phyloP scores from a whole-genome alignment of 768 basidiomycete genomes.

The Daedaleopsis nitida region DNA sequence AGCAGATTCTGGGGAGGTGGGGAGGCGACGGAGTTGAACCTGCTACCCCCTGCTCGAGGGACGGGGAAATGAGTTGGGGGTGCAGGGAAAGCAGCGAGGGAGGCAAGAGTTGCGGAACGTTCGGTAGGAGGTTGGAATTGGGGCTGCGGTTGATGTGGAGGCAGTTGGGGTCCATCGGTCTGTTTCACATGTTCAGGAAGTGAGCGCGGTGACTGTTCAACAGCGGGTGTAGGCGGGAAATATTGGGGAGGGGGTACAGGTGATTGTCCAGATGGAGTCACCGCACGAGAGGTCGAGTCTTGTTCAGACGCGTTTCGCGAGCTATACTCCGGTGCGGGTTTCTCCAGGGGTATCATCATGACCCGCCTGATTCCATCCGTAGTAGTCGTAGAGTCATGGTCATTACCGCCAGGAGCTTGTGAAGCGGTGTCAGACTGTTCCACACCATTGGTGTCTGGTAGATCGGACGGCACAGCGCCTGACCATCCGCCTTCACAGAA shows the following conservation, averaged over 20 bases:
- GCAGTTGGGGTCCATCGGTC: not conserved
- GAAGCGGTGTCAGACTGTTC: slow-evolving; percentile 5
- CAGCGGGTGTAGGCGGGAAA: slow-evolving; percentile 5
- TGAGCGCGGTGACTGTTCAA: slow-evolving; percentile 1
- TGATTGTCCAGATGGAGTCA: slow-evolving; percentile 20
- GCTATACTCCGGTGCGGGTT: slow-evolving; percentile 20
- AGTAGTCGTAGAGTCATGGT: not conserved
- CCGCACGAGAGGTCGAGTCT: slow-evolving; percentile 17
- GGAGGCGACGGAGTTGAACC: slow-evolving; percentile 1
- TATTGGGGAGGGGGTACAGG: slow-evolving; percentile 24
- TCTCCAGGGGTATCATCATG: slow-evolving; percentile 2
- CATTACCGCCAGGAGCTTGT: slow-evolving; percentile 2
- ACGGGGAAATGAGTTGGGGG: slow-evolving; percentile 75
- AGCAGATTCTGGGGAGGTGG: slow-evolving; percentile 10
- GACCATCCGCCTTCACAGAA: slow-evolving; percentile 79
- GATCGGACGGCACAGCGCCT: slow-evolving; percentile 47
- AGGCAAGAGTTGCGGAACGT: slow-evolving; percentile 51
- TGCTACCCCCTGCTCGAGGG: slow-evolving; percentile 41
- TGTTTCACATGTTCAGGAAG: not conserved
- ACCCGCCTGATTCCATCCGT: not conserved
- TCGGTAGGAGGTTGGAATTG: slow-evolving; percentile 5
- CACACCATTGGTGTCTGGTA: slow-evolving; percentile 35
- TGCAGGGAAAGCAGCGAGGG: slow-evolving; percentile 71
- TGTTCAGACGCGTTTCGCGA: slow-evolving; percentile 21
- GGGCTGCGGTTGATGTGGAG: slow-evolving; percentile 10